Conservation (phyloP, 2,329 filamentous ascomycete species). For the Colletotrichum eleusines region DNA sequence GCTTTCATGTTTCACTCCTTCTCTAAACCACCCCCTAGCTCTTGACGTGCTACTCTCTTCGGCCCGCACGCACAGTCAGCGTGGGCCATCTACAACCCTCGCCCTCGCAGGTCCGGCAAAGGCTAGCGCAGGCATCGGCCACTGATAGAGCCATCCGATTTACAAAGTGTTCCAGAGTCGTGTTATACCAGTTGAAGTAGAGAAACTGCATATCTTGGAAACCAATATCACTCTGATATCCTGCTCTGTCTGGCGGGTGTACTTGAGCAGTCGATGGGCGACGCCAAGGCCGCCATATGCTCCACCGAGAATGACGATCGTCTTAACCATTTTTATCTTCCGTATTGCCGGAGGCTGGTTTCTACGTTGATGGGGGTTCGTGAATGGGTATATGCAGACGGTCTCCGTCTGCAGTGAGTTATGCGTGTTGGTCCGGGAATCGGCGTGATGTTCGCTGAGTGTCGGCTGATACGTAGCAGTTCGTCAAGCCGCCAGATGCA, state of each 20-base stretch:
- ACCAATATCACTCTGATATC: slow-evolving; percentile 67
- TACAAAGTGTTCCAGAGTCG: not conserved
- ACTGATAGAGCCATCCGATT: not conserved
- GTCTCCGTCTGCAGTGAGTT: no score
- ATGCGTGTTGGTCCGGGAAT: not conserved
- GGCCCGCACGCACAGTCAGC: not conserved
- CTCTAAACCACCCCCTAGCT: not conserved
- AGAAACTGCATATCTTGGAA: slow-evolving; percentile 59
- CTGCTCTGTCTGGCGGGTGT: slow-evolving; percentile 57
- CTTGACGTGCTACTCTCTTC: not conserved
- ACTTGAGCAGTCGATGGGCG: slow-evolving; percentile 67
- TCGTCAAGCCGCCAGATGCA: not conserved
- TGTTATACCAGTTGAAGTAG: not conserved
- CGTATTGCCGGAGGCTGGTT: not conserved
- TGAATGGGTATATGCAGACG: no score
- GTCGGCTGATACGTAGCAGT: not conserved
- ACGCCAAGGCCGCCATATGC: slow-evolving; percentile 65
- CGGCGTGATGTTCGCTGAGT: not conserved
- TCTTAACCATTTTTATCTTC: slow-evolving; percentile 58
- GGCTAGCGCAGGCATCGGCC: slow-evolving; percentile 6
- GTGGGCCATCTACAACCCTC: not conserved
- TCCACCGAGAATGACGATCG: slow-evolving; percentile 66
- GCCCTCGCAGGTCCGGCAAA: slow-evolving; percentile 28
- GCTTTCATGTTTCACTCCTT: not conserved
- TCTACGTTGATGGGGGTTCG: not conserved